Conservation (phyloP, 2,329 filamentous ascomycete genomes). For the Sclerotinia nivalis region DNA sequence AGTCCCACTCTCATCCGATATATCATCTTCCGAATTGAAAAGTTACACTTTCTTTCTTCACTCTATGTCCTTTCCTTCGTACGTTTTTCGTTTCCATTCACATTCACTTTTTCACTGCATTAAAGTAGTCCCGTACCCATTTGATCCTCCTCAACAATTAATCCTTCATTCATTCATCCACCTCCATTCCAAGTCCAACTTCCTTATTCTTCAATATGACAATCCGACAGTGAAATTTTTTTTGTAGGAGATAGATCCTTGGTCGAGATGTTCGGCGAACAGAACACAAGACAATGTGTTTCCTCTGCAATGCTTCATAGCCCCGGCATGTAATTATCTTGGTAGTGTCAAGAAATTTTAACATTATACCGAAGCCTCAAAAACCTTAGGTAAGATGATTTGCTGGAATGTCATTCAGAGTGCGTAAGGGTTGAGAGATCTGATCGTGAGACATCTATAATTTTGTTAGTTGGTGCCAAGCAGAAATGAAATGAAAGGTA, state of each 20-base stretch:
- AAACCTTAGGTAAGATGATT: slow-evolving; percentile 9
- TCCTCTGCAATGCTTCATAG: not conserved
- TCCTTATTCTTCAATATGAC: slow-evolving; percentile 16
- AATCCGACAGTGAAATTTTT: slow-evolving; percentile 13
- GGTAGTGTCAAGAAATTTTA: not conserved
- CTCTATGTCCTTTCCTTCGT: not conserved
- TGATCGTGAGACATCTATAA: slow-evolving; percentile 75
- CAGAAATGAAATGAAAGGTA: not conserved
- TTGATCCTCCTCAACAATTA: slow-evolving; percentile 12
- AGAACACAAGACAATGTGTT: not conserved
- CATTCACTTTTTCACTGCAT: slow-evolving; percentile 2
- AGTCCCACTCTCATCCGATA: not conserved
- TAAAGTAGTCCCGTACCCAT: not conserved
- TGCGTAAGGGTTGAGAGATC: slow-evolving; percentile 78
- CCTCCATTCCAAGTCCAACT: not conserved
- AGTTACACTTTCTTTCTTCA: not conserved
- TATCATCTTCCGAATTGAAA: slow-evolving; percentile 1
- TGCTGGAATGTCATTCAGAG: slow-evolving; percentile 28
- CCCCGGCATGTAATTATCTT: slow-evolving; percentile 26
- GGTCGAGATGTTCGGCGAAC: not conserved
- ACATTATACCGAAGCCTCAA: slow-evolving; percentile 20
- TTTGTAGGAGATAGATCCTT: not conserved
- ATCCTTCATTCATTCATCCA: slow-evolving; percentile 2
- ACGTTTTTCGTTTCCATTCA: not conserved
- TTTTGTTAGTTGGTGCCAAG: slow-evolving; percentile 44